Evolutionary conservation across 2,329 filamentous ascomycete species (phyloP).

Genomic region (Trichothecium sympodiale): DNA sequence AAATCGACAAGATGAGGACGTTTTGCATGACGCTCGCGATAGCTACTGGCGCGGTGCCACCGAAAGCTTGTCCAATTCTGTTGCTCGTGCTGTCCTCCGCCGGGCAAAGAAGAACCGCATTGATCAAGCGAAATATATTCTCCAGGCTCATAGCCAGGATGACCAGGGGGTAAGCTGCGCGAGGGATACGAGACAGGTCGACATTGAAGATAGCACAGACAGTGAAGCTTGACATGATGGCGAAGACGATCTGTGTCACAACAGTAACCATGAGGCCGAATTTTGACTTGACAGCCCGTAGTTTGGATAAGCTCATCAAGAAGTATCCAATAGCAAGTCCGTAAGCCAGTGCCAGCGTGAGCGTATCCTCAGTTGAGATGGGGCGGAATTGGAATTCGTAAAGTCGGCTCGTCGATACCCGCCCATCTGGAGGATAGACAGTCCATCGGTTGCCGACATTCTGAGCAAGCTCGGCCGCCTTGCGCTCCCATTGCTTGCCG

Average conservation of each 20-base stretch:
- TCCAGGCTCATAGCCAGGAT: slow-evolving; percentile 67
- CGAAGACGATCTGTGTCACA: slow-evolving; percentile 57
- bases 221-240: slow-evolving; percentile 69
- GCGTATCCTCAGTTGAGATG: slow-evolving; percentile 54
- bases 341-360: slow-evolving; percentile 56
- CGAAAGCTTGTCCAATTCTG: slow-evolving; percentile 63
- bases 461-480: slow-evolving; percentile 39
- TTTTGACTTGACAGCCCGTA: slow-evolving; percentile 66
- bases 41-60: slow-evolving; percentile 59
- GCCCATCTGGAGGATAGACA: slow-evolving; percentile 51
- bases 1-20: slow-evolving; percentile 49
- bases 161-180: slow-evolving; percentile 66
- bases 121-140: slow-evolving; percentile 69
- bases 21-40: slow-evolving; percentile 60
- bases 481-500: slow-evolving; percentile 53
- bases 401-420: slow-evolving; percentile 43
- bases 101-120: slow-evolving; percentile 62
- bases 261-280: slow-evolving; percentile 62
- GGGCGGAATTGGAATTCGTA: slow-evolving; percentile 74
- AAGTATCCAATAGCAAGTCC: slow-evolving; percentile 53
- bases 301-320: slow-evolving; percentile 52
- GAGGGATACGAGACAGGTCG: slow-evolving; percentile 63
- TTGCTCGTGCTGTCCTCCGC: slow-evolving; percentile 56
- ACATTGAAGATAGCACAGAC: slow-evolving; percentile 66
- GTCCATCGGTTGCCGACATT: slow-evolving; percentile 45